Base-by-base conservation (phyloP, 2,329 filamentous ascomycete species). In the Colletotrichum musicola region DNA sequence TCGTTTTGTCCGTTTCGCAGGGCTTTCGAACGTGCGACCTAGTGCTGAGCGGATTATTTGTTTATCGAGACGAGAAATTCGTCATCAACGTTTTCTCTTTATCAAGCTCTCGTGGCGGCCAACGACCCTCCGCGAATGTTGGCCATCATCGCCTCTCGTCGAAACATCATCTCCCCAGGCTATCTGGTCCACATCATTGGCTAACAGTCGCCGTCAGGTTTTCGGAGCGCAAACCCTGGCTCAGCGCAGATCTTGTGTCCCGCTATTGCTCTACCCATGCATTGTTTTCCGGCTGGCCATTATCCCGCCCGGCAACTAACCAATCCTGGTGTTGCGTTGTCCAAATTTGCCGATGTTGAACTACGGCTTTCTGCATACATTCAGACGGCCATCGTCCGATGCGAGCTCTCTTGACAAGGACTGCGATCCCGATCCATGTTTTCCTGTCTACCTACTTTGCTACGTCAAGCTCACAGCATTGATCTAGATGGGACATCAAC, bases 221-320 rank as follows among this genome's bases (percentile, higher is more conserved):
- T 38, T 13, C 5, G 44, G 27, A 42, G 61, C 20, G 18, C 30
- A 10, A 46, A 42, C 54, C 46, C 30, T 49, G 55, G 42, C 22
- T 47, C 42, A 46, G 40, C 55, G 54, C 62, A 55, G 27, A 69
- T 60, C 66, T 47, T 13, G 40, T 65, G n/a, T 59, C 47, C 25
- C 49, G 30, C 62, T 61, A 61, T 68, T 65, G 65, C 49, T 25
- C 55, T 51, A 50, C 62, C 40, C 65, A 57, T 59, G 20, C 22
- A 35, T 58, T 38, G 18, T 27, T 42, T 49, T 30, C 54, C 40
- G 54, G 55, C 47, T 51, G 30, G 54, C 40, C 25, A 57, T 54
- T 13, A 54, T 46, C 20, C 42, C 30, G 14, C 12, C 56, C 14
- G n/a, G 2, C 2, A 55, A 27, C 27, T 27, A 47, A 49, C 47